Base-by-base conservation (phyloP, 495 filamentous ascomycete genomes). In the Pseudomonodictys pantanalensis region DNA sequence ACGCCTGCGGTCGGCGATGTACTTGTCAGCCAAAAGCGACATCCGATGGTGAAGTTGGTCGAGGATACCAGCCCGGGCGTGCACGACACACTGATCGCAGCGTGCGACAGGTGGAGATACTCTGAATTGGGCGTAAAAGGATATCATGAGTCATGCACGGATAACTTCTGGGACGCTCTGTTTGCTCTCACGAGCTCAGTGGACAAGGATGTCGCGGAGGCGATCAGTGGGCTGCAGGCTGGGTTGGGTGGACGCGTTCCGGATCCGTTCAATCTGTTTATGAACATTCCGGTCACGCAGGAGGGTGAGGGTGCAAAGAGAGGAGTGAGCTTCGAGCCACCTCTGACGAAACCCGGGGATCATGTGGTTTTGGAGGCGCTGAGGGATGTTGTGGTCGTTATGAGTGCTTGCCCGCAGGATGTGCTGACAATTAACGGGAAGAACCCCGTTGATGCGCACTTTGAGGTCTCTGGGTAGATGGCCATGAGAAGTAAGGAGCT, bases 351-450 rank as follows among this genome's bases (percentile, higher is more conserved):
- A 49, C 45, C 56, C 30, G 73, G 72, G 11, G 59, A 79, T 33
- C 74, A 60, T 69, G 71, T 77, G 5, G 58, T 28, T 15, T 67
- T 79, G 9, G 67, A 66, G 45, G 75, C 73, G 15, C 52, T 74
- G 42, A 68, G 62, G 50, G 73, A 77, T 68, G 53, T 69, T 7
- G 64, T 76, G 7, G 56, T 79, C 50, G 71, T 73, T 11, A 72
- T 77, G 71, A 73, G 69, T 60, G 69, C 74, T 42, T 78, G 77
- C 70, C 76, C 76, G 1, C 74, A 76, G 70, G 76, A 78, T 70
- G 64, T 77, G 25, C 52, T 69, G 35, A 62, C 64, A 6, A 72
- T 72, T n/a, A 77, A 77, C 58, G 71, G 70, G 24, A 70, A 69
- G 22, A 69, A 71, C 29, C 72, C 72, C 12, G 70, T 70, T 17